Evolutionary conservation across 192 early-diverging fungal genomes (phyloP).

Genomic region (Coemansia sp.): DNA sequence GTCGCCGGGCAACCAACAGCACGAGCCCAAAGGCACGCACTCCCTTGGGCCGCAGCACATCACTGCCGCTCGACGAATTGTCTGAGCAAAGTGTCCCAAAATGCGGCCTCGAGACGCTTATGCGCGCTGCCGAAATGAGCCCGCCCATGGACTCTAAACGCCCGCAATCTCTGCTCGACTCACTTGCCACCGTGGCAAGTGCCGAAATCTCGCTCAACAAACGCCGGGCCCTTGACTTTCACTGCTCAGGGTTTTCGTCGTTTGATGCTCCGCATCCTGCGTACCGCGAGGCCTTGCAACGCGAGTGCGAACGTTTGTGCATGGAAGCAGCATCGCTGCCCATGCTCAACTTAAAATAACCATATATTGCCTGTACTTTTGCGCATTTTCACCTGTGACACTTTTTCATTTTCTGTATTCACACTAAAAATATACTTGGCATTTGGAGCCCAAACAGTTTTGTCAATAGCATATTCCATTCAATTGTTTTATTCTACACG

Average conservation of each 20-base stretch:
- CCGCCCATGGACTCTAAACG: constrained; percentile 10
- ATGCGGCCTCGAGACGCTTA: constrained; percentile 41
- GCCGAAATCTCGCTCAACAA: constrained; percentile 40
- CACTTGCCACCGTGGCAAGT: constrained; percentile 44
- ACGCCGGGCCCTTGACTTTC: not conserved
- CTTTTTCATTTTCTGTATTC: constrained; percentile 9
- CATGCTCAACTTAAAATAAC: constrained; percentile 3
- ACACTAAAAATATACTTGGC: not conserved
- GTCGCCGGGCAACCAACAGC: constrained; percentile 53
- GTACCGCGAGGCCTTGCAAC: constrained; percentile 43
- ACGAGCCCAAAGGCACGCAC: not conserved
- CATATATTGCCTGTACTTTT: not conserved
- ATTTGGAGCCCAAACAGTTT: too few relatives aligned
- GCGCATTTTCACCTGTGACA: constrained; percentile 12
- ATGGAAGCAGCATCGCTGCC: not conserved
- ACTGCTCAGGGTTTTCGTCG: not conserved
- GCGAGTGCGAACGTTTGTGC: constrained; percentile 47
- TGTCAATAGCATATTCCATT: not conserved
- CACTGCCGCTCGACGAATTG: constrained; percentile 21
- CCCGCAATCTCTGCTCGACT: constrained; percentile 21
- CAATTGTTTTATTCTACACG: constrained; percentile 1
- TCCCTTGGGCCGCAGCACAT: constrained; percentile 15
- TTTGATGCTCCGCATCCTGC: constrained; percentile 10
- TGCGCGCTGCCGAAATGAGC: constrained; percentile 36
- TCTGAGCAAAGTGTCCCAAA: not conserved